Evolutionary conservation across 2,329 filamentous ascomycete species (phyloP).

Genomic region (Pyricularia pennisetigena): DNA sequence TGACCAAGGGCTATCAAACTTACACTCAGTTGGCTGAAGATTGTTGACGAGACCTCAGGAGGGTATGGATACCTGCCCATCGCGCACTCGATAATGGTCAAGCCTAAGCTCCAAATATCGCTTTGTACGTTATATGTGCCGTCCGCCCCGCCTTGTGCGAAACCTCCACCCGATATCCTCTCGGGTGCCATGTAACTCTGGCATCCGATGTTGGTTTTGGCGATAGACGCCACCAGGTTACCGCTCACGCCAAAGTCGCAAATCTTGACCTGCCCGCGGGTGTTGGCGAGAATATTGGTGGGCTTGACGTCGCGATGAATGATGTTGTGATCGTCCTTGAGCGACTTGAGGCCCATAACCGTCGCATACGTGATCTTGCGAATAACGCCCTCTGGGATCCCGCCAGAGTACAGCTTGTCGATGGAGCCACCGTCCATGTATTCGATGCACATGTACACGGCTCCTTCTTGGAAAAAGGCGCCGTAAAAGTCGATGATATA

Average conservation of each 20-base stretch:
- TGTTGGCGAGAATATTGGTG: conserved; percentile 95
- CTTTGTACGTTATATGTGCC: conserved; percentile 97
- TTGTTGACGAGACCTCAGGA: conserved; percentile 94
- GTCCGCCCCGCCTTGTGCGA: conserved; percentile 59
- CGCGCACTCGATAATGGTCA: conserved; percentile 94
- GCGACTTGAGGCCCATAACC: conserved; percentile 78
- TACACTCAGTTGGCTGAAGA: conserved; percentile 94
- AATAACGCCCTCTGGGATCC: conserved; percentile 79
- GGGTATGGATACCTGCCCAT: conserved; percentile 93
- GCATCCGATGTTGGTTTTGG: conserved; percentile 97
- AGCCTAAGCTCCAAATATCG: conserved; percentile 91
- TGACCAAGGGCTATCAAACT: conserved; percentile 30
- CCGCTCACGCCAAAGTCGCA: conserved; percentile 98
- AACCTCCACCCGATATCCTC: conserved; percentile 78
- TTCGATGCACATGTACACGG: conserved; percentile 98
- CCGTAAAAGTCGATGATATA: conserved; percentile 99
- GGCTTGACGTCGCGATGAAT: conserved; percentile 98
- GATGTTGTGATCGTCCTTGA: conserved; percentile 98
- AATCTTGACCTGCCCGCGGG: conserved; percentile 86
- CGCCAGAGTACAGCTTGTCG: conserved; percentile 87
- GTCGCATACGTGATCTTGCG: conserved; percentile 87
- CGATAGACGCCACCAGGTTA: conserved; percentile 93
- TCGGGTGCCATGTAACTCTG: conserved; percentile 99
- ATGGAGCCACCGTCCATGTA: conserved; percentile 98
- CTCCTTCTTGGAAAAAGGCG: conserved; percentile 97